Evolutionary conservation across 257 asterid genomes (phyloP).

Genomic region (Cordia subcordata): DNA sequence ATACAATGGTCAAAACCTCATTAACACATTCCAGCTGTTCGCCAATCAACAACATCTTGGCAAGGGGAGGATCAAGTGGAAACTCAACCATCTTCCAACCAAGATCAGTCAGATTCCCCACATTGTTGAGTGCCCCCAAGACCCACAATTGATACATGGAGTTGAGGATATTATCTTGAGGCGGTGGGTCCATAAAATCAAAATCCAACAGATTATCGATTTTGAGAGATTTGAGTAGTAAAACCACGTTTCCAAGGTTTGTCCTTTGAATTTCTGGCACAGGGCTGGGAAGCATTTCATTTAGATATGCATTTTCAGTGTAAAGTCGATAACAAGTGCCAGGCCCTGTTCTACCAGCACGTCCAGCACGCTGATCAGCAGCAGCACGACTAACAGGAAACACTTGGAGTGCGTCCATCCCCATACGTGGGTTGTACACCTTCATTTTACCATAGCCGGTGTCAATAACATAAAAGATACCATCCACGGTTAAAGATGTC

Average conservation of each 20-base stretch:
- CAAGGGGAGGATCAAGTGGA: constrained; percentile 98
- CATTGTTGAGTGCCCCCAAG: constrained; percentile 84
- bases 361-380: constrained; percentile 95
- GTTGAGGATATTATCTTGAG: constrained; percentile 87
- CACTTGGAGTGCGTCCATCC: constrained; percentile 99
- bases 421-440: constrained; percentile 98
- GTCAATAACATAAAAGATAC: constrained; percentile 87
- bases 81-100: constrained; percentile 99
- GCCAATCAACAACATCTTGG: constrained; percentile 90
- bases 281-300: constrained; percentile 88
- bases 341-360: constrained; percentile 98
- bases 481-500: constrained; percentile 91
- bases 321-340: constrained; percentile 94
- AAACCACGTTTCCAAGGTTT: constrained; percentile 91
- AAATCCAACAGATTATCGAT: constrained; percentile 77
- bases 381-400: constrained; percentile 97
- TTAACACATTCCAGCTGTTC: constrained; percentile 69
- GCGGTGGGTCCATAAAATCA: constrained; percentile 98
- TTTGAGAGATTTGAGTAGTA: constrained; percentile 80
- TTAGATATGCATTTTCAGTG: constrained; percentile 74
- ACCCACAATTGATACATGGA: constrained; percentile 99
- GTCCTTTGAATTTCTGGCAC: constrained; percentile 97
- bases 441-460: constrained; percentile 90
- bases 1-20: constrained; percentile 86
- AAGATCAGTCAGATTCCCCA: constrained; percentile 70